These are phyloP conservation scores for Sarocladium kiliense DNA, from an alignment of 2,329 filamentous ascomycete species.

Conservation along the genomic window DNA sequence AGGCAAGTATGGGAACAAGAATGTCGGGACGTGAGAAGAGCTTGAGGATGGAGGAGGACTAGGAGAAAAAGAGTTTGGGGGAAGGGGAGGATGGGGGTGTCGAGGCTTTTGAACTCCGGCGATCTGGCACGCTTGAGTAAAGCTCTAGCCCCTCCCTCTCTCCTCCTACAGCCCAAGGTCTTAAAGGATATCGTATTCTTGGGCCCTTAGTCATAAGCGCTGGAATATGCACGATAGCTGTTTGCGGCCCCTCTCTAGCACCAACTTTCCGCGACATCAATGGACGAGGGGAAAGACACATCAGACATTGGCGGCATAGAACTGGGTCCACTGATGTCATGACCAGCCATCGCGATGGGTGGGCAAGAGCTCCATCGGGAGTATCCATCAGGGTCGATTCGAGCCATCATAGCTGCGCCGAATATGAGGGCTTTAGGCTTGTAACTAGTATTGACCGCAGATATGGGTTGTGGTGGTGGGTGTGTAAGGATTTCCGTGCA, in stretches of 20 bases:
- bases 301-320: conserved; percentile 1
- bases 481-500: too few relatives aligned
- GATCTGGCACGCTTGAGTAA: background rate
- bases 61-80: background rate
- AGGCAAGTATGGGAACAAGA: background rate
- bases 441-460: too few relatives aligned
- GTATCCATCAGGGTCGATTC: conserved; percentile 7
- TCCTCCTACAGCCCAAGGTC: background rate
- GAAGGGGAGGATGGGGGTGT: background rate
- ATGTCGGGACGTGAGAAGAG: too few relatives aligned
- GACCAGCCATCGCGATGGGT: background rate
- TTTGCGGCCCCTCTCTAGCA: conserved; percentile 5
- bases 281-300: conserved; percentile 1
- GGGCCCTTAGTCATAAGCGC: conserved; percentile 7
- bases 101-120: conserved; percentile 1
- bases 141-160: background rate
- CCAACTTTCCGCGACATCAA: background rate
- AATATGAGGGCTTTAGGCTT: background rate
- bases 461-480: too few relatives aligned
- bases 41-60: background rate
- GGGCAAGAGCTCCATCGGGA: background rate
- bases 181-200: background rate
- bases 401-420: background rate
- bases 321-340: conserved; percentile 9
- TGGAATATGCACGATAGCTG: background rate